These are phyloP conservation scores for Podospora bellae-mahoneyi DNA, from an alignment of 495 filamentous ascomycete genomes.

Conservation along the genomic window DNA sequence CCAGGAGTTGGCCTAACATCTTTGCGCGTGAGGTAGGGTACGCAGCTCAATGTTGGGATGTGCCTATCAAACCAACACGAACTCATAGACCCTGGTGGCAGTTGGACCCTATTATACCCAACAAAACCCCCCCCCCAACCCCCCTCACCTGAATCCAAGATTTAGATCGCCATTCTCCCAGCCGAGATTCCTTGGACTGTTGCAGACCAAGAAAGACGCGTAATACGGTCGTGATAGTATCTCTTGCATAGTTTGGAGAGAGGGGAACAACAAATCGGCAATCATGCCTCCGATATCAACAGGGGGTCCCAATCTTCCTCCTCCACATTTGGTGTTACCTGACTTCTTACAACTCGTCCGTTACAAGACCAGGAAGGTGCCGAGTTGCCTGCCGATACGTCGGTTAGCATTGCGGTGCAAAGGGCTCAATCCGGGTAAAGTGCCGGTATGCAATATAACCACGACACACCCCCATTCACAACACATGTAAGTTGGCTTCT, in stretches of 20 bases:
- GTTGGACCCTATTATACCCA: neutral
- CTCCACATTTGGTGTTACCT: neutral
- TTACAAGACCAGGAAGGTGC: neutral
- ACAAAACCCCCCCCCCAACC: neutral
- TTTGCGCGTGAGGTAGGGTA: neutral
- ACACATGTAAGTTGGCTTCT: too few relatives aligned
- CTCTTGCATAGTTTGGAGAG: neutral
- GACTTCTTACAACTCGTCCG: neutral
- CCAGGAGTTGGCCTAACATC: slow-evolving; percentile 1
- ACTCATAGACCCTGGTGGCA: neutral
- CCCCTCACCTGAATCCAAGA: neutral
- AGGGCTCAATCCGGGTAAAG: neutral
- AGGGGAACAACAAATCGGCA: neutral
- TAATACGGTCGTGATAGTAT: neutral
- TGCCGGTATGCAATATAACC: neutral
- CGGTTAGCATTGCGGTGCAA: neutral
- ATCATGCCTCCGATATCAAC: neutral
- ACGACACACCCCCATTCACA: neutral
- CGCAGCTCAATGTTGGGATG: neutral
- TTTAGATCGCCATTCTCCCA: neutral
- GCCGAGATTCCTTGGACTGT: neutral
- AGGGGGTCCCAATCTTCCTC: neutral
- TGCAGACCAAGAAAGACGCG: neutral
- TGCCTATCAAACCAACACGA: neutral
- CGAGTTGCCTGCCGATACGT: neutral